A percentile compares a stretch with the other conserved stretches of the same genome.
Conservation (phyloP, 768 basidiomycete genomes). For the Hysterangium stoloniferum region DNA sequence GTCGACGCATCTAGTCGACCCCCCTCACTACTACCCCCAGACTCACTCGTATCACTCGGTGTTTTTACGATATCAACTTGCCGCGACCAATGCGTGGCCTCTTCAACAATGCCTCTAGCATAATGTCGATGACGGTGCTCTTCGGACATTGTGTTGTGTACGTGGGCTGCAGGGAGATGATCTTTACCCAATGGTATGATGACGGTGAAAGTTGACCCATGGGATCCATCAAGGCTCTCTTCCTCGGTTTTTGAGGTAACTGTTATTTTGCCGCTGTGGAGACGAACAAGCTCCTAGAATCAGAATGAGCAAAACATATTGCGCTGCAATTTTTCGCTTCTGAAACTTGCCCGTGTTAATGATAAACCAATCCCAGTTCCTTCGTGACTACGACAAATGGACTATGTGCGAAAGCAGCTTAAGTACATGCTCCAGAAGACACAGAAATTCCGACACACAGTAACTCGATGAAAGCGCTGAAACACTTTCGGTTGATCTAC, state of each 20-base stretch:
- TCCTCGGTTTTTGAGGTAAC: conserved; percentile 23
- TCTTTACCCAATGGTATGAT: conserved; percentile 26
- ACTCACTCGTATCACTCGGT: conserved; percentile 5
- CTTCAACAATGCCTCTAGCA: conserved; percentile 30
- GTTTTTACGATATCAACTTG: conserved; percentile 14
- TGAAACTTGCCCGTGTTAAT: conserved; percentile 21
- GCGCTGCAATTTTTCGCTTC: neutral
- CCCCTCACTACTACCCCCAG: conserved; percentile 16
- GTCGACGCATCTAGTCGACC: conserved; percentile 25
- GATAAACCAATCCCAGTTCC: conserved; percentile 31
- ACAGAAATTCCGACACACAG: conserved; percentile 10
- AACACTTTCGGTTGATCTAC: conserved; percentile 23
- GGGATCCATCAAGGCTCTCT: conserved; percentile 23
- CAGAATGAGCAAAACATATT: conserved; percentile 7
- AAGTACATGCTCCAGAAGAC: neutral
- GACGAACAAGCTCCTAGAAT: conserved; percentile 25
- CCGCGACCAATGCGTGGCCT: conserved; percentile 28
- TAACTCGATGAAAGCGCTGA: conserved; percentile 31
- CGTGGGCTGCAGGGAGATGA: conserved; percentile 24
- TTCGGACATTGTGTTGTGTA: conserved; percentile 16
- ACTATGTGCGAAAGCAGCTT: conserved; percentile 7
- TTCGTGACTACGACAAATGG: conserved; percentile 26
- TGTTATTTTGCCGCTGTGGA: conserved; percentile 28
- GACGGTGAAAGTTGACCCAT: conserved; percentile 28
- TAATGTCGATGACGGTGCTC: conserved; percentile 18